phyloP scores from a whole-genome alignment of 202 grass and related monocot genomes.

The Elaeis oleifera region DNA sequence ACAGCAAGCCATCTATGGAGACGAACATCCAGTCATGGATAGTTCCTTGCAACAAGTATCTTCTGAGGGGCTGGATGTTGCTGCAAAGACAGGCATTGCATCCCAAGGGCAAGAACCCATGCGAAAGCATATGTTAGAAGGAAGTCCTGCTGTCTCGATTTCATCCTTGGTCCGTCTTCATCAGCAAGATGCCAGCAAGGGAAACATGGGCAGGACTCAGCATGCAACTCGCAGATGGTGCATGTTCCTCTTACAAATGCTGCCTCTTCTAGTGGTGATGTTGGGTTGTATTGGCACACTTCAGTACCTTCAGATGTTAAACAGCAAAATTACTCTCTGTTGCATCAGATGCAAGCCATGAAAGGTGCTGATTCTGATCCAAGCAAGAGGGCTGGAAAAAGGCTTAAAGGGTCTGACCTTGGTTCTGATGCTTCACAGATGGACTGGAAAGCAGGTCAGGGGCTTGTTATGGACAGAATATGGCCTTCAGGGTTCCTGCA shows the following conservation, averaged over 20 bases:
- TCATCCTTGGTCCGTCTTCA: constrained; percentile 48
- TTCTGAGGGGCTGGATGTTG: constrained; percentile 42
- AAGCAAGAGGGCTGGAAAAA: constrained; percentile 49
- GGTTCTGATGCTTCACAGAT: constrained; percentile 45
- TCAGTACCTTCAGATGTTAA: constrained; percentile 47
- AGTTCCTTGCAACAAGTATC: constrained; percentile 35
- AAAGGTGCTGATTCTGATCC: constrained; percentile 51
- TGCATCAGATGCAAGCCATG: constrained; percentile 82
- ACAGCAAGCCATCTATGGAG: constrained; percentile 34
- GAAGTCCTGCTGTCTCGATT: constrained; percentile 30
- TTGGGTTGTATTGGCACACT: constrained; percentile 51
- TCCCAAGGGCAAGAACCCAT: constrained; percentile 38
- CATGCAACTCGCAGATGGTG: constrained; percentile 33
- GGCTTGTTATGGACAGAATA: constrained; percentile 47
- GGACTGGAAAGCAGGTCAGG: constrained; percentile 57
- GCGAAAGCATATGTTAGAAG: constrained; percentile 44
- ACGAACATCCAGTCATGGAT: constrained; percentile 42
- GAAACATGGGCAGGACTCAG: constrained; percentile 39
- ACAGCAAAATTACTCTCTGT: constrained; percentile 62
- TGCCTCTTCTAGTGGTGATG: constrained; percentile 23
- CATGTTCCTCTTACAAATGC: constrained; percentile 33
- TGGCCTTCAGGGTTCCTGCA: constrained; percentile 25
- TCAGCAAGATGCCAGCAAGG: constrained; percentile 46
- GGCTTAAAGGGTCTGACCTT: constrained; percentile 41
- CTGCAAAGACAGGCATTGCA: constrained; percentile 29